A percentile compares a stretch with the other conserved stretches of the same genome.
These are phyloP conservation scores for Tilletiaria anomala DNA, from an alignment of 1,284 basidiomycete genomes.

Conservation along the genomic window DNA sequence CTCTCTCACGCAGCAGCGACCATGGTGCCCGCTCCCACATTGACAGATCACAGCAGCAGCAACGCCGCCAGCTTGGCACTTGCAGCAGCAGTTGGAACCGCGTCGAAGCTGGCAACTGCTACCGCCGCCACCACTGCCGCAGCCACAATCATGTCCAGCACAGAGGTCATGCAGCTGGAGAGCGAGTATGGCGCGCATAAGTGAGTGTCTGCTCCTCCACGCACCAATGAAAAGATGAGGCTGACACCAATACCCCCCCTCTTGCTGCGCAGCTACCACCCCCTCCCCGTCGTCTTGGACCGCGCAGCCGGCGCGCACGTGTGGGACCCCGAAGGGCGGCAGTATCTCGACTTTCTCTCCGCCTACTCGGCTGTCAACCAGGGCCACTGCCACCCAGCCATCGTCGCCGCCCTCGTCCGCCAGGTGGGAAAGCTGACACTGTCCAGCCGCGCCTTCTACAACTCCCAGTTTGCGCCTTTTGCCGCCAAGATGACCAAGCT, in stretches of 20 bases:
- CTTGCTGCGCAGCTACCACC: conserved; percentile 63
- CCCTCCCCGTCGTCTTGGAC: conserved; percentile 86
- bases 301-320: conserved; percentile 77
- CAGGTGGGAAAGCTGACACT: conserved; percentile 84
- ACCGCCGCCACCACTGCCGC: too few species aligned
- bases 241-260: conserved; percentile 5
- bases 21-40: too few species aligned
- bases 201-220: conserved; percentile 43
- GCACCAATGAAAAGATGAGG: too few species aligned
- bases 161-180: conserved; percentile 66
- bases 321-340: conserved; percentile 77
- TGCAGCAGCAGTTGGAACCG: too few species aligned
- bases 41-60: too few species aligned
- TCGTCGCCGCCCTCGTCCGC: conserved; percentile 62
- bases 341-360: conserved; percentile 60
- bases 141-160: too few species aligned
- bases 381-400: conserved; percentile 89
- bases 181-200: conserved; percentile 72
- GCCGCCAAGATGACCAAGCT: conserved; percentile 69
- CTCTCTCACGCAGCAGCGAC: too few species aligned
- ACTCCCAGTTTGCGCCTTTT: conserved; percentile 74
- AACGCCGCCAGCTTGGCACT: too few species aligned
- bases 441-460: conserved; percentile 92
- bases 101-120: too few species aligned
- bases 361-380: conserved; percentile 76